Base-by-base conservation (phyloP, 495 filamentous ascomycete species). In the Penicillium pancosmium region DNA sequence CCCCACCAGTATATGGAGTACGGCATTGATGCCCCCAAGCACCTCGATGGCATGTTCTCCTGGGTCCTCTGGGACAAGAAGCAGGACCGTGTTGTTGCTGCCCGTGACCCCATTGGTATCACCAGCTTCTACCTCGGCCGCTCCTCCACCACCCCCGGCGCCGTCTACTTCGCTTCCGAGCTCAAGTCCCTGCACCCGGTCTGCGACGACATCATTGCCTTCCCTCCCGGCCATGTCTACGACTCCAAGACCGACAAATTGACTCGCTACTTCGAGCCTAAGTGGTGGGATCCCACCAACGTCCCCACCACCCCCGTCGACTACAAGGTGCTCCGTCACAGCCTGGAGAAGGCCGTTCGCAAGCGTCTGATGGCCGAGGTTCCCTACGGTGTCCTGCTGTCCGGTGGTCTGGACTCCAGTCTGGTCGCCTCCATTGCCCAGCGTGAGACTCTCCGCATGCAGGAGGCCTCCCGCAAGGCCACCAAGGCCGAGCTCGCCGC, bases 361-460 rank as follows among this genome's bases (percentile, higher is more conserved):
- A 98, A 98, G 79, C 86, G 94, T 57, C 80, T 98, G 67, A 98
- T 98, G 94, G 94, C 94, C 18, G 94, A 98, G 76, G 94, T 98
- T 48, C 94, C 94, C 16, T 98, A 97, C 71, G 94, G 94, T 74
- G 94, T 98, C 15, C 79, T 98, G 49, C 82, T 98, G 18, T 98
- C 95, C 31, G 94, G 94, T 67, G 94, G 94, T 67, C 82, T 98
- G 49, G 94, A 98, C 78, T 98, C 95, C 31, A 94, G 90, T 69
- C 78, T 98, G 73, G 92, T 97, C 35, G 94, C 94, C 25, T 84
- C 94, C 12, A 98, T 98, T 69, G 95, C 94, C 13, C 92, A 97
- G 76, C 83, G 94, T 33, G 95, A 98, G 73, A 97, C 88, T 4
- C 72, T 90, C 48, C 85, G 91, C 59, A 78, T 93, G 62, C 88